Evolutionary conservation across 2,329 filamentous ascomycete genomes (phyloP).

Genomic region (Leptodontidium sp.): DNA sequence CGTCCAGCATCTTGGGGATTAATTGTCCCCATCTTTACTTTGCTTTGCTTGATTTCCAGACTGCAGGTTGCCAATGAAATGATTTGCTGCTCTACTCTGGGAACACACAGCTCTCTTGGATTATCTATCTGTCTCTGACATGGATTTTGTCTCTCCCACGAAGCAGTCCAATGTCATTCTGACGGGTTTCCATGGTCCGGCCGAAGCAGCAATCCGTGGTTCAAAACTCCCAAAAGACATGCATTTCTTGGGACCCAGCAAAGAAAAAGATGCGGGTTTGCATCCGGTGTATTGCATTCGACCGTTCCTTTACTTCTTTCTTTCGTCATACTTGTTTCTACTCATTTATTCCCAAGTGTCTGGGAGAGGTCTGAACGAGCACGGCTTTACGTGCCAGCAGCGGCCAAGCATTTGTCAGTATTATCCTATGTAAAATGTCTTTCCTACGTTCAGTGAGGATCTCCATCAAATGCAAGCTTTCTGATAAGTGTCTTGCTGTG

Average conservation of each 20-base stretch:
- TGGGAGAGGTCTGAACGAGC: neutral
- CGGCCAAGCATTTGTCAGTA: too few species aligned
- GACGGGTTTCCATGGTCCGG: neutral
- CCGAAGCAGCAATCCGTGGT: neutral
- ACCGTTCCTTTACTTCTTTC: neutral
- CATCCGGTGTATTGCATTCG: neutral
- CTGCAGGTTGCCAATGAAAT: too few species aligned
- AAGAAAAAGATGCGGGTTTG: neutral
- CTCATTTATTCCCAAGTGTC: conserved; percentile 3
- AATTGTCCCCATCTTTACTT: neutral
- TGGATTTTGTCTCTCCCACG: neutral
- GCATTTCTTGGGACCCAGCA: neutral
- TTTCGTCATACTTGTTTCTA: neutral
- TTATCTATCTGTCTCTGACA: too few species aligned
- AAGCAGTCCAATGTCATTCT: conserved; percentile 1
- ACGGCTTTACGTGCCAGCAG: neutral
- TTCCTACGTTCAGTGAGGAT: neutral
- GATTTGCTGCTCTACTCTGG: too few species aligned
- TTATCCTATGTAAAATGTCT: neutral
- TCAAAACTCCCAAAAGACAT: neutral
- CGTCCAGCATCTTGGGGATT: neutral
- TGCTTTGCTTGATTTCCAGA: neutral
- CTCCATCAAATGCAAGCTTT: neutral
- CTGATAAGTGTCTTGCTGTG: neutral
- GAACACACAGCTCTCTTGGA: too few species aligned